Base-by-base conservation (phyloP, 352 stramenopile genomes). In the Phytophthora crassamura region DNA sequence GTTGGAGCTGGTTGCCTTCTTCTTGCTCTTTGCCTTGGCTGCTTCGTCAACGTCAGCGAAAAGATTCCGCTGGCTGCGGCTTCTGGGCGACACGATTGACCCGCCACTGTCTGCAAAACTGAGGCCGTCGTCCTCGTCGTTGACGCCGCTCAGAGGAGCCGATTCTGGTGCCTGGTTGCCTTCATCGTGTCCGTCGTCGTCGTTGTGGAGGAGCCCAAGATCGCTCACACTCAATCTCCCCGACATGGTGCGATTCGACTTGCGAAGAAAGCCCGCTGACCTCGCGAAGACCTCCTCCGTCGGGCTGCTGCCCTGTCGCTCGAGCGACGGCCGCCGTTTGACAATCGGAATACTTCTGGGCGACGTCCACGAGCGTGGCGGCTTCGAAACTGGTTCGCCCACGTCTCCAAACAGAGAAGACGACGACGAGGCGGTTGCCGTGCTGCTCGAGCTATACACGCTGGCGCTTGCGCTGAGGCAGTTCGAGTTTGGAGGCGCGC, bases 181-280 rank as follows among this genome's bases (percentile, higher is more conserved):
- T 12, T 59, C 46, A 28, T 57, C 16, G 15, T 71, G 65, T 7
- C 68, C 63, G 7, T 70, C 59, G 2, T 79, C 69, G 6, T 74
- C 64, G 28, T 88, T 79, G 8, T 74, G 61, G 22, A 95, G 43
- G 5, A 95, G 67, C 0, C 87, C 87, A 68, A 93, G 90, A 53
- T 95, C 87, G 41, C 74, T 90, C 15, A 93, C 84, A 39, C 78
- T 93, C 6, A 94, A 65, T 0, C 86, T 70, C 5, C 80, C 79
- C 1, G 82, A 91, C 15, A 81, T 69, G 28, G 72, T 82, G 12
- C 85, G 83, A 14, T 78, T 82, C 32, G 83, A 77, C 22, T 81
- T 78, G 6, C 80, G 80, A 6, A 94, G 64, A 46, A 92, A 94
- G 2, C 83, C 83, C 1, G 83, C 83, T 3, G 83, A 91, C 20